Evolutionary conservation across 257 asterid species (phyloP).

Genomic region (Haberlea rhodopensis): DNA sequence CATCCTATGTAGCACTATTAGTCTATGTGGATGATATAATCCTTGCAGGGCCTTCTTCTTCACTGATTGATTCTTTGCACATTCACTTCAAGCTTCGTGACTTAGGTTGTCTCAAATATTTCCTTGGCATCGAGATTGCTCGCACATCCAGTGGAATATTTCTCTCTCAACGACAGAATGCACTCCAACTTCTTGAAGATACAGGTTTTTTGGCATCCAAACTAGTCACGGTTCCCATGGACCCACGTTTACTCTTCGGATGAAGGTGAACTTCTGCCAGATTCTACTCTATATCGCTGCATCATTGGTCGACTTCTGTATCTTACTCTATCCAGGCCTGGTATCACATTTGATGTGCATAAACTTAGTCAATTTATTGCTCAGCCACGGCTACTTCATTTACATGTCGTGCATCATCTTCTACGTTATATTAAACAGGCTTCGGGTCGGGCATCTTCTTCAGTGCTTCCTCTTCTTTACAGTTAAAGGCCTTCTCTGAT

Average conservation of each 20-base stretch:
- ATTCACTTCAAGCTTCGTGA: neutral
- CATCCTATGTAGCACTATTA: neutral
- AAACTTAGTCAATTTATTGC: neutral
- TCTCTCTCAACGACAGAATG: neutral
- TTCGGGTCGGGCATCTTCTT: neutral
- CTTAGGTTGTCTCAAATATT: neutral
- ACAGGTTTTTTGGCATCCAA: neutral
- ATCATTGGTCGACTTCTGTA: neutral
- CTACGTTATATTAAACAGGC: neutral
- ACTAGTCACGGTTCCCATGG: neutral
- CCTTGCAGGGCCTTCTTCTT: neutral
- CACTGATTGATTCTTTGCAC: neutral
- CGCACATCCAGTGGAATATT: neutral
- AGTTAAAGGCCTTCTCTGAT: neutral
- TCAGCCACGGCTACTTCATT: neutral
- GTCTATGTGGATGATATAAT: constrained; percentile 12
- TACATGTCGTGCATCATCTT: neutral
- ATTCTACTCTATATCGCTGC: neutral
- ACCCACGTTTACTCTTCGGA: neutral
- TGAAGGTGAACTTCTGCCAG: neutral
- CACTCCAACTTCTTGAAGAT: neutral
- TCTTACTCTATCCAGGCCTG: neutral
- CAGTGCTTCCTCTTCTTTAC: rapidly evolving
- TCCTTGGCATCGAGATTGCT: constrained; percentile 3
- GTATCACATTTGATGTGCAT: neutral